Evolutionary conservation across 331 rosid genomes (phyloP).

Genomic region (Rosa hybrid): DNA sequence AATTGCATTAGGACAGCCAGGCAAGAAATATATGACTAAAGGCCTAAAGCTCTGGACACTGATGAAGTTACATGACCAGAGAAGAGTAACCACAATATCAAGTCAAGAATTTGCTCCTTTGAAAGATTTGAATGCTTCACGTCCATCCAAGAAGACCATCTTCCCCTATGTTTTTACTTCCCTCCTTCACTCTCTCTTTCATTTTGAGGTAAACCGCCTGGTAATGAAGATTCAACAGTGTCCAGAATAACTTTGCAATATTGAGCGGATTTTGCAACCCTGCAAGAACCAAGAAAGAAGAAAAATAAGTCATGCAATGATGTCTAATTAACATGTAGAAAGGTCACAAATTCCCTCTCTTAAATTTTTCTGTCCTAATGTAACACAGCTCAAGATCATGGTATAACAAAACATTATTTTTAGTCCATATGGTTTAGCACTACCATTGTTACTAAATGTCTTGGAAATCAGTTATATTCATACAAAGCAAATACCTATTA

Average conservation of each 20-base stretch:
- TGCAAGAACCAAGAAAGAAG: too few relatives aligned
- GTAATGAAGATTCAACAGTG: too few relatives aligned
- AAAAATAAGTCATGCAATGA: too few relatives aligned
- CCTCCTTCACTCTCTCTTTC: slow-evolving; percentile 55
- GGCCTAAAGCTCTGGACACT: slow-evolving; percentile 72
- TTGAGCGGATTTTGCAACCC: too few relatives aligned
- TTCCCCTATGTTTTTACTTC: slow-evolving; percentile 44
- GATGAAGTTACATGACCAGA: slow-evolving; percentile 99
- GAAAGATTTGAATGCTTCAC: slow-evolving; percentile 85
- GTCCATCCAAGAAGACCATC: slow-evolving; percentile 92
- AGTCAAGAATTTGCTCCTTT: slow-evolving; percentile 91
- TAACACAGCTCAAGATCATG: slow-evolving; percentile 4
- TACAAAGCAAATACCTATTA: not conserved
- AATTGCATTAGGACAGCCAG: slow-evolving; percentile 66
- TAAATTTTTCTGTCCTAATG: not conserved
- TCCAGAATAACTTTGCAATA: too few relatives aligned
- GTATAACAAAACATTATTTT: not conserved
- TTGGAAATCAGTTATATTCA: not conserved
- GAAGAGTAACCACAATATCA: slow-evolving; percentile 79
- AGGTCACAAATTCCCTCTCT: too few relatives aligned
- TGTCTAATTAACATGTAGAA: too few relatives aligned
- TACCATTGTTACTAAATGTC: not conserved
- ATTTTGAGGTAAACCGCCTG: slow-evolving; percentile 35
- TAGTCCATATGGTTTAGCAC: not conserved
- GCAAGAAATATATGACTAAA: slow-evolving; percentile 61